Percentiles rank a stretch among this genome's conserved stretches.
Conservation (phyloP, 176 grass and related monocot genomes). For the Eleusine indica region DNA sequence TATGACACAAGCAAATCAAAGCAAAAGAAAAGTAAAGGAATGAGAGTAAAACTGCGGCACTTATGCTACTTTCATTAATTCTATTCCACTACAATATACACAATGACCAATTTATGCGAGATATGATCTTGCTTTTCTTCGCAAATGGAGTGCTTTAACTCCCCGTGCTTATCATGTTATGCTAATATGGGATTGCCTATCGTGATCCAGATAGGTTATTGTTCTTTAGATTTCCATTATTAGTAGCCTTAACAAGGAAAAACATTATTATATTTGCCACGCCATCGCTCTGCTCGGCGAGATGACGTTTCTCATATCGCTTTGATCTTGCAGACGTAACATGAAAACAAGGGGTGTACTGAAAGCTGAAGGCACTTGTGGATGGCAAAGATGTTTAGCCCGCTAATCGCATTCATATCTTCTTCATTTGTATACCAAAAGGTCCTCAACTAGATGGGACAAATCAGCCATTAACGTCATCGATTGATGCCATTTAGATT, state of each 20-base stretch:
- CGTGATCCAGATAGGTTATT: conserved; percentile 19
- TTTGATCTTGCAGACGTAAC: conserved; percentile 43
- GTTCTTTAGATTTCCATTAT: conserved; percentile 32
- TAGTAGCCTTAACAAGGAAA: conserved; percentile 26
- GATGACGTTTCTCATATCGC: conserved; percentile 40
- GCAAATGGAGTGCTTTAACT: conserved; percentile 30
- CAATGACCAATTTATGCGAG: not conserved
- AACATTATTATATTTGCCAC: conserved; percentile 5
- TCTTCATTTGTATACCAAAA: conserved; percentile 45
- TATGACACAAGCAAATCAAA: not conserved
- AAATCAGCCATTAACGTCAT: conserved; percentile 24
- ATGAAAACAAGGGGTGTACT: conserved; percentile 28
- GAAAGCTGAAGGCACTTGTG: conserved; percentile 51
- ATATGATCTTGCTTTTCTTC: conserved; percentile 29
- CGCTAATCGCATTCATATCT: conserved; percentile 31
- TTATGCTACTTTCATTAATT: conserved; percentile 9
- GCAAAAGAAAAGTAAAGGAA: not conserved
- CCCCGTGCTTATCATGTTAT: conserved; percentile 34
- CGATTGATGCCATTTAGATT: not conserved
- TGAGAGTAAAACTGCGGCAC: not conserved
- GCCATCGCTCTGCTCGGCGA: conserved; percentile 30
- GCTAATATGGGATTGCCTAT: conserved; percentile 32
- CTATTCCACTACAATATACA: not conserved
- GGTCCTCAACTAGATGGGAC: conserved; percentile 27
- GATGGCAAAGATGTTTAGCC: conserved; percentile 37